Conservation (phyloP, 1,139 yeast genomes). For the Yamadazyma atlantica region DNA sequence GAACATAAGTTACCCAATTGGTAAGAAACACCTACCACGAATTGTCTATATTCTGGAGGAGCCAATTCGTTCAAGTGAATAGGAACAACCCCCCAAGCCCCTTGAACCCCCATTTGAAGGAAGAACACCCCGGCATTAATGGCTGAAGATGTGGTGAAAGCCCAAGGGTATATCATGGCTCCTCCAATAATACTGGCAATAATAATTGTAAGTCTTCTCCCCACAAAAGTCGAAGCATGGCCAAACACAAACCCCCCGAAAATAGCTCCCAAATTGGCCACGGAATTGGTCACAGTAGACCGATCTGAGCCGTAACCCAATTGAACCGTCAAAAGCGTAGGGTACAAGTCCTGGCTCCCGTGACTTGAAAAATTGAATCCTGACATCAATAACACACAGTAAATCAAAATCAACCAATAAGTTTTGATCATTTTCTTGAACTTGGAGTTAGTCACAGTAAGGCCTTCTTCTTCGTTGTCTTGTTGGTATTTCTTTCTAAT, state of each 20-base stretch:
- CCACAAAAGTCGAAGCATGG: conserved; percentile 35
- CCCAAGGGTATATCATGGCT: conserved; percentile 73
- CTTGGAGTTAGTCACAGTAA: conserved; percentile 14
- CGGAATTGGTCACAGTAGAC: conserved; percentile 37
- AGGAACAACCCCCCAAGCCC: conserved; percentile 88
- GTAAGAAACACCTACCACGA: conserved; percentile 72
- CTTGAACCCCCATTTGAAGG: conserved; percentile 80
- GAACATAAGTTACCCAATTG: conserved; percentile 85
- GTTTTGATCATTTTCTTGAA: conserved; percentile 29
- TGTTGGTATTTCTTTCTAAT: conserved; percentile 10
- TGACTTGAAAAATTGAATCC: conserved; percentile 44
- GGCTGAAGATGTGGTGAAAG: conserved; percentile 51
- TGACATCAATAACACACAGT: conserved; percentile 39
- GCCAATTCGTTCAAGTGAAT: conserved; percentile 74
- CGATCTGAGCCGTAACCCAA: conserved; percentile 26
- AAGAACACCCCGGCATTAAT: conserved; percentile 79
- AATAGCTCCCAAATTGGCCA: conserved; percentile 41
- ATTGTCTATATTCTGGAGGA: conserved; percentile 72
- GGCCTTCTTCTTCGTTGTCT: conserved; percentile 11
- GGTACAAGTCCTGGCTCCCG: conserved; percentile 42
- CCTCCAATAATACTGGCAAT: conserved; percentile 66
- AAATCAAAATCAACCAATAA: conserved; percentile 41
- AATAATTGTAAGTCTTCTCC: conserved; percentile 39
- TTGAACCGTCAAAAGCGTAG: conserved; percentile 34
- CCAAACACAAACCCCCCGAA: conserved; percentile 37